phyloP scores from a whole-genome alignment of 2,329 filamentous ascomycete genomes.

The Colletotrichum spaethianum region DNA sequence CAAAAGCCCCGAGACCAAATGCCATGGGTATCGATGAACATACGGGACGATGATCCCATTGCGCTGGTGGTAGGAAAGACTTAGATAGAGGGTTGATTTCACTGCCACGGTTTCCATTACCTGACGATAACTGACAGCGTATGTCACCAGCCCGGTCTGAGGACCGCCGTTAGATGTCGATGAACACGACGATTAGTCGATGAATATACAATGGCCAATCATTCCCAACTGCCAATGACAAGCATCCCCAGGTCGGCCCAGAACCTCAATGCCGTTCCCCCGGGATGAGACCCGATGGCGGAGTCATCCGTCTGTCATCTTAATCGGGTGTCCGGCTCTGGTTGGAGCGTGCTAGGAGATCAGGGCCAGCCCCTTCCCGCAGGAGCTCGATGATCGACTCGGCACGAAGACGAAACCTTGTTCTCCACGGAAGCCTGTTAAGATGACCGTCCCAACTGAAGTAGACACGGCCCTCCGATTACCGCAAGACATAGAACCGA shows the following conservation, averaged over 20 bases:
- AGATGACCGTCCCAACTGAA: too few relatives aligned
- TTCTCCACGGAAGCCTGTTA: neutral
- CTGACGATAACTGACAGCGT: neutral
- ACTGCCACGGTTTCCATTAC: neutral
- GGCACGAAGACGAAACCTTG: neutral
- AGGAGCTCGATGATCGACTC: neutral
- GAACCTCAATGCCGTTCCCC: too few relatives aligned
- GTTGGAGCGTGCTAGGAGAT: neutral
- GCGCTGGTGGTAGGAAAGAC: neutral
- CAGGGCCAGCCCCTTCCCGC: neutral
- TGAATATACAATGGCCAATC: neutral
- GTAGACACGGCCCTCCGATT: neutral
- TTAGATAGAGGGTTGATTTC: neutral
- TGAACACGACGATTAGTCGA: neutral
- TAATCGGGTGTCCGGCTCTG: neutral
- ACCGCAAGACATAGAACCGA: neutral
- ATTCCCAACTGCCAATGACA: neutral
- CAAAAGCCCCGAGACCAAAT: neutral
- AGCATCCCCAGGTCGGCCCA: neutral
- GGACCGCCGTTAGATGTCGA: neutral
- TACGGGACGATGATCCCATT: neutral
- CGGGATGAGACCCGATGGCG: neutral
- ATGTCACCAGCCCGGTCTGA: neutral
- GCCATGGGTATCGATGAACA: neutral
- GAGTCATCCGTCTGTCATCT: neutral